These are phyloP conservation scores for Colletotrichum sp. DNA, from an alignment of 2,329 filamentous ascomycete genomes.

Conservation along the genomic window DNA sequence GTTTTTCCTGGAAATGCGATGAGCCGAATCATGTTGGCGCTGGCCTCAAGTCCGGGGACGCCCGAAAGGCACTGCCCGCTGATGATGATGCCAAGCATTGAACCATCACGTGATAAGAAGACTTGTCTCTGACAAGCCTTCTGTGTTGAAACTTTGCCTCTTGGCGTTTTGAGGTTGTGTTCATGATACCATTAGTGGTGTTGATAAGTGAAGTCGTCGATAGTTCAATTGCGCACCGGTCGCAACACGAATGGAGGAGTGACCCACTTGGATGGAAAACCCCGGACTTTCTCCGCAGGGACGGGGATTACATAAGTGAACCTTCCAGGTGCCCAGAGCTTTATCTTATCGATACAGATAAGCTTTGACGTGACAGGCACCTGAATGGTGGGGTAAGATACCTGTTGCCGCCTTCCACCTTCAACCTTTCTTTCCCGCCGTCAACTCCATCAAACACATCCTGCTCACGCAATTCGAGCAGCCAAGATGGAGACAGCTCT, in stretches of 20 bases:
- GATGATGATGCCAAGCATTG: not conserved
- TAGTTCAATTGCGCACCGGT: not conserved
- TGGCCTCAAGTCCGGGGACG: not conserved
- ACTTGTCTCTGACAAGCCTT: not conserved
- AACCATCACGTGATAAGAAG: not conserved
- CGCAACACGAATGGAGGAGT: not conserved
- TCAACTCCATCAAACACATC: not conserved
- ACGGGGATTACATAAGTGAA: not conserved
- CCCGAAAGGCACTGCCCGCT: not conserved
- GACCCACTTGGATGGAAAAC: not conserved
- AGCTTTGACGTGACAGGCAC: not conserved
- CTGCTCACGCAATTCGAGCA: slow-evolving; percentile 4
- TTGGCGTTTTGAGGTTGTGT: not conserved
- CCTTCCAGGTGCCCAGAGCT: not conserved
- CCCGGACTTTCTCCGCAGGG: not conserved
- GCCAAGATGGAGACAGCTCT: slow-evolving; percentile 30
- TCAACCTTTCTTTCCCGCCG: not conserved
- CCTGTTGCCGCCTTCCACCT: not conserved
- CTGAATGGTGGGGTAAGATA: slow-evolving; percentile 17
- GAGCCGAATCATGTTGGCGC: not conserved
- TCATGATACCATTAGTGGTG: not conserved
- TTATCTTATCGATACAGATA: slow-evolving; percentile 21
- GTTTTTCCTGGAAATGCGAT: not conserved
- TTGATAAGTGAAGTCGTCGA: not conserved
- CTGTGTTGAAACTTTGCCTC: not conserved